Evolutionary conservation across 1,284 basidiomycete species (phyloP).

Genomic region (Ustilago crameri): DNA sequence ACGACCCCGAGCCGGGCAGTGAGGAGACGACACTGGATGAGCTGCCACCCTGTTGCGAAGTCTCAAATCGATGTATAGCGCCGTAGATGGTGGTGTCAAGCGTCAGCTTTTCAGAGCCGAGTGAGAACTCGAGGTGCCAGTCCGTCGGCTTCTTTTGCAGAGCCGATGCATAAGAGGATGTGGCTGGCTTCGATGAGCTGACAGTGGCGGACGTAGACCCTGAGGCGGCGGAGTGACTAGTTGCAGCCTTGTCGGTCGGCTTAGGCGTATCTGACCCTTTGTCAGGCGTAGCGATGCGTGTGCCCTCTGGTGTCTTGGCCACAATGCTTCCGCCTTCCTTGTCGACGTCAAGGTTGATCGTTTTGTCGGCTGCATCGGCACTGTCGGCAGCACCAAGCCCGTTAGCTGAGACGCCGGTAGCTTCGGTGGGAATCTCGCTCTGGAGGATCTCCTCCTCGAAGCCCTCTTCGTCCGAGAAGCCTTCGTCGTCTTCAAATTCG

Average conservation of each 20-base stretch:
- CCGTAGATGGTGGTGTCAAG: conserved; percentile 94
- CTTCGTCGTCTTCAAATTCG: conserved; percentile 55
- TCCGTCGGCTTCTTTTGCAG: conserved; percentile 89
- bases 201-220: conserved; percentile 33
- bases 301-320: conserved; percentile 95
- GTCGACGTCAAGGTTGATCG: conserved; percentile 58
- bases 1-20: conserved; percentile 5
- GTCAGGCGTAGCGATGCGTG: conserved; percentile 87
- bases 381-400: conserved; percentile 12
- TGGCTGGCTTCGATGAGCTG: conserved; percentile 69
- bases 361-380: conserved; percentile 50
- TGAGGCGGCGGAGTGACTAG: conserved; percentile 10
- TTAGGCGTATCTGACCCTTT: conserved; percentile 52
- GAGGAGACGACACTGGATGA: conserved; percentile 13
- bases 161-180: conserved; percentile 92
- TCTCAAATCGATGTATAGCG: conserved; percentile 88
- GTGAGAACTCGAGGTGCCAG: conserved; percentile 95
- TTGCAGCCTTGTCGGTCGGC: conserved; percentile 29
- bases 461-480: conserved; percentile 56
- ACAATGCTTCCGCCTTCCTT: conserved; percentile 76
- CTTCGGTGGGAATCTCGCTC: conserved; percentile 50
- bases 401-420: conserved; percentile 13
- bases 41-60: conserved; percentile 54
- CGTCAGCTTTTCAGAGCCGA: conserved; percentile 84
- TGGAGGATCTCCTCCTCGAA: conserved; percentile 61